Percentiles rank a stretch among this genome's conserved stretches.
Conservation (phyloP, 106 monocot genomes). For the Chionographis japonica region DNA sequence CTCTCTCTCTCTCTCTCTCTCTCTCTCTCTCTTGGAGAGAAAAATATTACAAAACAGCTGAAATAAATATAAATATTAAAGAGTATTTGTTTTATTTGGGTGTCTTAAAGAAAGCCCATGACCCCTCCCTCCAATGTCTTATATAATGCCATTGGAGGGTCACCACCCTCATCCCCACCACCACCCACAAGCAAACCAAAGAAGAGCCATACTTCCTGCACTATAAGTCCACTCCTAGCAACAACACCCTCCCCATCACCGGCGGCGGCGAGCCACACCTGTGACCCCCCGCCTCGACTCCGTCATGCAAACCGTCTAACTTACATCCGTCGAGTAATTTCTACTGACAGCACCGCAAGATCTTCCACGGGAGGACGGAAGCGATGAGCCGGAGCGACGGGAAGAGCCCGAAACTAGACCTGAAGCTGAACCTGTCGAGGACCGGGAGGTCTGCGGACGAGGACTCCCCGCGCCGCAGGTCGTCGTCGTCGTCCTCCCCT, state of each 20-base stretch:
- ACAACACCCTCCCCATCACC: conserved; percentile 2
- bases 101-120: conserved; percentile 45
- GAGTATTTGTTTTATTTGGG: conserved; percentile 7
- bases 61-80: not conserved
- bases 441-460: conserved; percentile 12
- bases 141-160: conserved; percentile 52
- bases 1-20: too few relatives aligned
- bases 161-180: conserved; percentile 17
- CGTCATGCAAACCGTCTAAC: not conserved
- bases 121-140: conserved; percentile 19
- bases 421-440: conserved; percentile 60
- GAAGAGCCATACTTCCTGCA: not conserved
- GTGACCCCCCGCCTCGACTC: not conserved
- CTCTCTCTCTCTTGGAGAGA: not conserved
- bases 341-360: not conserved
- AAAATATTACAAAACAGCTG: not conserved
- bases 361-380: not conserved
- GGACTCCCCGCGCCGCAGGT: conserved; percentile 25
- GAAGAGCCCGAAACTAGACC: conserved; percentile 50
- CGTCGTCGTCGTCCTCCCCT: conserved; percentile 24
- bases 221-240: not conserved
- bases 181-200: not conserved
- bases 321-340: not conserved
- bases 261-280: too few relatives aligned
- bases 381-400: conserved; percentile 74